Conservation (phyloP, 139 green algal genomes). For the Coelastrella sp. region DNA sequence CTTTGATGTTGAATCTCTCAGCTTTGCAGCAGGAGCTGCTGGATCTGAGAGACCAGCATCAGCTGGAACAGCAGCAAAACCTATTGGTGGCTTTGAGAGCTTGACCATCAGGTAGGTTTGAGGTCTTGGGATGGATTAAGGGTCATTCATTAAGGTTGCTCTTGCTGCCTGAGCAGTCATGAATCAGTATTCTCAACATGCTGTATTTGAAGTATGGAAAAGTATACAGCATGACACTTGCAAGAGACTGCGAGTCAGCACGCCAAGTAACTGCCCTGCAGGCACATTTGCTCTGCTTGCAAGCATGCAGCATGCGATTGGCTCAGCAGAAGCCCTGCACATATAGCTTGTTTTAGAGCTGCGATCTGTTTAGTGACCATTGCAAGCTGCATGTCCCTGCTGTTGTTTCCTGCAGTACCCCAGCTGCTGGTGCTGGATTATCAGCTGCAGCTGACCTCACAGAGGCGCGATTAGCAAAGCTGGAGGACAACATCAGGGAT, state of each 20-base stretch:
- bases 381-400: neutral
- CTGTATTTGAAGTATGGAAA: no score
- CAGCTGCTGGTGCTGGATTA: neutral
- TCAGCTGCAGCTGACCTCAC: conserved; percentile 26
- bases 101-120: conserved; percentile 9
- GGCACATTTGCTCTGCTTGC: no score
- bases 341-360: neutral
- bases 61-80: neutral
- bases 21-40: conserved; percentile 29
- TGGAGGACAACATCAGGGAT: conserved; percentile 69
- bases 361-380: neutral
- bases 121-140: no score
- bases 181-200: no score
- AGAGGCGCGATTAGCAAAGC: conserved; percentile 46
- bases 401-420: conserved; percentile 7
- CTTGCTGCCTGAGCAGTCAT: no score
- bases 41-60: neutral
- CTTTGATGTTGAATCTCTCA: conserved; percentile 32
- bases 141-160: no score
- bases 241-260: no score
- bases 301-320: no score
- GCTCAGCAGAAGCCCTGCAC: neutral
- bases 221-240: no score
- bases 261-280: no score
- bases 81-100: neutral